Evolutionary conservation across 345 rosid genomes (phyloP).

Genomic region (Triadica sebifera): DNA sequence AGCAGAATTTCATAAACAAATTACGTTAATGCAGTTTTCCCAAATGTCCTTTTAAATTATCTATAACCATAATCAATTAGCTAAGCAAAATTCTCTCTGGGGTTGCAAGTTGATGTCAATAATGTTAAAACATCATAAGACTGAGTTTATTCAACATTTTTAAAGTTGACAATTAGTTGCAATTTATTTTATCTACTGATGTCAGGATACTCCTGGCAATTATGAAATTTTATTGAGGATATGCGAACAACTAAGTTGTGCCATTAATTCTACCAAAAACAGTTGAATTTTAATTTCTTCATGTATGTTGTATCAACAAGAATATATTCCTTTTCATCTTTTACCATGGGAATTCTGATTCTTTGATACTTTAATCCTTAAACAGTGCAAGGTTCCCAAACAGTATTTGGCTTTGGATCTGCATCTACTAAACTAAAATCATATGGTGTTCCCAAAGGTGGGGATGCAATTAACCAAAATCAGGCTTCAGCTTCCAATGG

Average conservation of each 20-base stretch:
- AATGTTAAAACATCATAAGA: constrained; percentile 6
- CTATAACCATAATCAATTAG: background rate
- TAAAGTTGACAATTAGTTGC: background rate
- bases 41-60: background rate
- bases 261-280: background rate
- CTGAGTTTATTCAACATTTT: background rate
- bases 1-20: background rate
- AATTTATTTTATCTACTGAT: constrained; percentile 4
- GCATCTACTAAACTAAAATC: constrained; percentile 41
- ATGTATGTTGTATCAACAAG: background rate
- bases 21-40: background rate
- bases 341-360: background rate
- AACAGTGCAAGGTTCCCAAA: constrained; percentile 44
- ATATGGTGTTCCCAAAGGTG: constrained; percentile 33
- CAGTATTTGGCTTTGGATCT: constrained; percentile 55
- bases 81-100: background rate
- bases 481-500: constrained; percentile 22
- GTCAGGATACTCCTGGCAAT: background rate
- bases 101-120: background rate
- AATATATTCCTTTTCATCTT: constrained; percentile 10
- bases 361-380: background rate
- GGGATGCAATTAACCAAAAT: constrained; percentile 24
- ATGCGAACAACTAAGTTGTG: background rate
- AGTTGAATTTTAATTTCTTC: background rate
- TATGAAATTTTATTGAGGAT: background rate